These are phyloP conservation scores for Aspergillus fumigatiaffinis DNA, from an alignment of 2,329 filamentous ascomycete genomes.

Conservation along the genomic window DNA sequence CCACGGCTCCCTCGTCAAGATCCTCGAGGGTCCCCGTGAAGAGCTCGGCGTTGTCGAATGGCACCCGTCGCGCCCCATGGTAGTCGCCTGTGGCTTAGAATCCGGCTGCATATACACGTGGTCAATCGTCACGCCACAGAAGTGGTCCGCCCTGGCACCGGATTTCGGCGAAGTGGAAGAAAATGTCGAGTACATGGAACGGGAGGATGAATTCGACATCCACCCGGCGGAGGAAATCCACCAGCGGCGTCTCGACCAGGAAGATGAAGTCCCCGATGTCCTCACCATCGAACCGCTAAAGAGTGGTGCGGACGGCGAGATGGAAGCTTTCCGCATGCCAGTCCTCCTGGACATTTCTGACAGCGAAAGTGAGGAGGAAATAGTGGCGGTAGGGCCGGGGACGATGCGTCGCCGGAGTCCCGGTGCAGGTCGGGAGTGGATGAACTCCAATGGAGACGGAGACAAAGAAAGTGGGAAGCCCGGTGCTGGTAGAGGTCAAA, in stretches of 20 bases:
- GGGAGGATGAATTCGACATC: conserved; percentile 97
- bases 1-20: conserved; percentile 90
- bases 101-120: conserved; percentile 92
- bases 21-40: conserved; percentile 93
- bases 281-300: conserved; percentile 69
- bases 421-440: conserved; percentile 66
- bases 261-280: conserved; percentile 92
- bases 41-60: conserved; percentile 96
- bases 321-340: conserved; percentile 78
- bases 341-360: conserved; percentile 89
- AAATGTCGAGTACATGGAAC: conserved; percentile 93
- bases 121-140: conserved; percentile 91
- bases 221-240: conserved; percentile 93
- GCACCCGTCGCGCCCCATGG: conserved; percentile 83
- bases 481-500: conserved; percentile 21
- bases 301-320: conserved; percentile 54
- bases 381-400: conserved; percentile 63
- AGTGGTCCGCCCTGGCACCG: conserved; percentile 93
- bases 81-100: conserved; percentile 89
- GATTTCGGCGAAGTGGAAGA: conserved; percentile 98
- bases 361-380: conserved; percentile 92
- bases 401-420: conserved; percentile 85
- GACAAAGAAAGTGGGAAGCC: conserved; percentile 26
- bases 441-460: conserved; percentile 42
- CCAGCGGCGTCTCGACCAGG: conserved; percentile 80